Base-by-base conservation (phyloP, 2,329 filamentous ascomycete genomes). In the Trichocomaceae sp. region DNA sequence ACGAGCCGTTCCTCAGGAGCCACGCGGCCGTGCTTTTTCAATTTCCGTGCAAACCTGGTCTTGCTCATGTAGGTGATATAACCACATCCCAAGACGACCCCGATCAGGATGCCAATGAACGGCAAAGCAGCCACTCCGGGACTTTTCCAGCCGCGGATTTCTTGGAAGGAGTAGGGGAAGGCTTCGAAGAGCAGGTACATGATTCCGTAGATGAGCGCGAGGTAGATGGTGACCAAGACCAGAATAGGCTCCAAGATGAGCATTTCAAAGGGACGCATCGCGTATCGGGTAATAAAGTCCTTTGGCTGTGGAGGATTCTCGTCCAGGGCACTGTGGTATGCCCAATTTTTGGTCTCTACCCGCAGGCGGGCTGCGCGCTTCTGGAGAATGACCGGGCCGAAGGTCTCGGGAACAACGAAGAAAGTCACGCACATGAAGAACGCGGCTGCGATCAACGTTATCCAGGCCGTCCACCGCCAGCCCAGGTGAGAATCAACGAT, bases 381-480 rank as follows among this genome's bases (percentile, higher is more conserved):
- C 55, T 77, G 69, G 5, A 83, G 70, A 17, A 84, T 66, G 1
- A 73, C 68, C 0, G 74, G 71, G 0, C 68, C 70, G 33, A 75
- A 81, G 0, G 79, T 78, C 63, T 83, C 81, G 0, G 75, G 76
- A 0, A 82, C 66, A 31, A 77, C 58, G 44, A 78, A 49, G n/a
- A 78, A 58, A 0, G 70, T 74, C 15, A 79, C 48, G 2, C 71
- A 47, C 2, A 71, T 72, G 57, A 79, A 73, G 39, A 72, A 63
- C 1, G 62, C 63, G 0, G 69, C 68, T 58, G 79, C 69, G 50
- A 83, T 81, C 23, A 78, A 62, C 0, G 78, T 81, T 42, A 82
- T 72, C 72, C 79, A 85, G 6, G 74, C 74, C 0, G 78, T 83
- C 80, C 80, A 83, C 37, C 80, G 70, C 80, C 81, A 83, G 26